phyloP scores from a whole-genome alignment of 2,329 filamentous ascomycete species.

The Colletotrichum siamense region DNA sequence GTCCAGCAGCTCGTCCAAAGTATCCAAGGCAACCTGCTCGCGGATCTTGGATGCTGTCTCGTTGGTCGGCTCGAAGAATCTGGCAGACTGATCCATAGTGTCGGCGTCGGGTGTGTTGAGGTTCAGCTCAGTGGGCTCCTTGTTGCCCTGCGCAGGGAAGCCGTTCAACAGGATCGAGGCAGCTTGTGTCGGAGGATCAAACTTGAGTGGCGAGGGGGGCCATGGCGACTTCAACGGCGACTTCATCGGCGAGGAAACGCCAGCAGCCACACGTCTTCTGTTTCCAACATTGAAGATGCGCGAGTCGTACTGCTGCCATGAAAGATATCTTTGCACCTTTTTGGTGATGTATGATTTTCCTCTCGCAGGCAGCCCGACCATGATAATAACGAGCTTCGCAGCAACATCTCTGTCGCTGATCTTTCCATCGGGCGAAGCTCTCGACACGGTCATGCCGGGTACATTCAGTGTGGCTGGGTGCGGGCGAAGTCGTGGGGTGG shows the following conservation, averaged over 20 bases:
- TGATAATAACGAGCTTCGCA: conserved; percentile 95
- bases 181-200: conserved; percentile 56
- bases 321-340: conserved; percentile 92
- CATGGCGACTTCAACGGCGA: conserved; percentile 49
- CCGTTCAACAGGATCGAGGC: conserved; percentile 66
- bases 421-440: conserved; percentile 92
- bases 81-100: conserved; percentile 83
- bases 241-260: conserved; percentile 46
- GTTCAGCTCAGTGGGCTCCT: conserved; percentile 35
- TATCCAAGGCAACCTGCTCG: conserved; percentile 91
- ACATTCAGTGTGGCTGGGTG: conserved; percentile 97
- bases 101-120: conserved; percentile 42
- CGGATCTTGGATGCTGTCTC: conserved; percentile 80
- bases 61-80: conserved; percentile 94
- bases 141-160: conserved; percentile 46
- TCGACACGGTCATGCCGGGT: conserved; percentile 92
- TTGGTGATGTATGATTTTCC: conserved; percentile 99
- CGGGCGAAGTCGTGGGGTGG: conserved; percentile 78
- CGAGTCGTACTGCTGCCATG: conserved; percentile 97
- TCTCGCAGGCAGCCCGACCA: conserved; percentile 94
- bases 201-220: conserved; percentile 25
- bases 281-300: conserved; percentile 98
- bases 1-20: conserved; percentile 88
- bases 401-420: conserved; percentile 95
- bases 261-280: conserved; percentile 80